Evolutionary conservation across 2,329 filamentous ascomycete species (phyloP).

Genomic region (Aulographum hederae): DNA sequence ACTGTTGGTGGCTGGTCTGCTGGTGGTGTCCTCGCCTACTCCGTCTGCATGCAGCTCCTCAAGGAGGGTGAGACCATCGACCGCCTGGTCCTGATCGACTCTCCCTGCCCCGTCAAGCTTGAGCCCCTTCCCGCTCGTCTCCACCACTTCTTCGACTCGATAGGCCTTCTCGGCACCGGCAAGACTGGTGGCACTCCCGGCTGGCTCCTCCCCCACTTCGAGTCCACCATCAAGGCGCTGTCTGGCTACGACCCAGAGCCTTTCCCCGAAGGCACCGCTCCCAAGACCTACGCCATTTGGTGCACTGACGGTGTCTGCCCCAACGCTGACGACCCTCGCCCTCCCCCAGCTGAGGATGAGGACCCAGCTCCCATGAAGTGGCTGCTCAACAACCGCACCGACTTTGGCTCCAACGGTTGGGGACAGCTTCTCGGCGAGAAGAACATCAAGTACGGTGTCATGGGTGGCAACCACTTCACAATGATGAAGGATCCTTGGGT

Average conservation of each 20-base stretch:
- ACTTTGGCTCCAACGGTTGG: conserved; percentile 55
- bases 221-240: conserved; percentile 47
- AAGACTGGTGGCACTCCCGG: conserved; percentile 41
- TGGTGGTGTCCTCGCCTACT: conserved; percentile 35
- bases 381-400: conserved; percentile 53
- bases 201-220: conserved; percentile 62
- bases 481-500: conserved; percentile 49
- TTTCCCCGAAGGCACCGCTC: conserved; percentile 39
- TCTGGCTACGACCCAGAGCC: conserved; percentile 50
- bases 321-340: conserved; percentile 44
- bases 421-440: conserved; percentile 40
- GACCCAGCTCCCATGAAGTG: conserved; percentile 39
- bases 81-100: conserved; percentile 32
- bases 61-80: conserved; percentile 29
- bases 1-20: conserved; percentile 37
- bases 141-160: conserved; percentile 54
- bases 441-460: conserved; percentile 24
- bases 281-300: conserved; percentile 49
- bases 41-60: conserved; percentile 29
- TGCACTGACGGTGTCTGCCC: conserved; percentile 58
- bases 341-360: conserved; percentile 40
- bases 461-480: conserved; percentile 52
- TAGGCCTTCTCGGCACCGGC: conserved; percentile 50
- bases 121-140: conserved; percentile 34
- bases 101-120: conserved; percentile 30